phyloP scores from a whole-genome alignment of 225 moss, liverwort and hornwort genomes.

The Pseudoscleropodium purum region DNA sequence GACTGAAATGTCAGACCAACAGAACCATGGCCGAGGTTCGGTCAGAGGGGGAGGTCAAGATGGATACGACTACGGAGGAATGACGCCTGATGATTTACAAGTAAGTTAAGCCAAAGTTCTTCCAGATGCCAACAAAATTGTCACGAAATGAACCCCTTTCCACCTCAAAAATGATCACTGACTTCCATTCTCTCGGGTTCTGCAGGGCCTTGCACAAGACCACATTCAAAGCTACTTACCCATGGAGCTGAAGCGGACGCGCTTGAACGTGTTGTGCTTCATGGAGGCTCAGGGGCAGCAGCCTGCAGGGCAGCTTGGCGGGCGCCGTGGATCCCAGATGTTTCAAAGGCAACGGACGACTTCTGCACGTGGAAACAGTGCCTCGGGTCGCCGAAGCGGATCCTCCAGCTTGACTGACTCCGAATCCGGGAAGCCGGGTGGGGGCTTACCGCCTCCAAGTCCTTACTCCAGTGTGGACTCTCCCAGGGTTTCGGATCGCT shows the following conservation, averaged over 20 bases:
- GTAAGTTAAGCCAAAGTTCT: not conserved
- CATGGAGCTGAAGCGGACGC: constrained; percentile 64
- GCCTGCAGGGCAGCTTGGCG: not conserved
- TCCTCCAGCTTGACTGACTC: constrained; percentile 38
- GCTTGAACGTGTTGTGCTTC: constrained; percentile 83
- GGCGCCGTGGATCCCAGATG: not conserved
- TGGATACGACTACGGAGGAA: constrained; percentile 34
- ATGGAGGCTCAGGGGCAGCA: constrained; percentile 29
- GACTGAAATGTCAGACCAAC: constrained; percentile 39
- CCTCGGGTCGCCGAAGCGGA: constrained; percentile 23
- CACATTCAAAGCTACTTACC: constrained; percentile 62
- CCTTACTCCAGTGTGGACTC: constrained; percentile 20
- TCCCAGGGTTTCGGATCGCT: constrained; percentile 6
- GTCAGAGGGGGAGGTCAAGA: constrained; percentile 45
- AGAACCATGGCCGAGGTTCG: constrained; percentile 26
- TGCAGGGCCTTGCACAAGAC: constrained; percentile 56
- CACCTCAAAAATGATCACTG: not conserved
- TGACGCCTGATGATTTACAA: constrained; percentile 32
- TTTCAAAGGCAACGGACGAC: not conserved
- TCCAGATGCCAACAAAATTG: not conserved
- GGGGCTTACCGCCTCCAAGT: constrained; percentile 20
- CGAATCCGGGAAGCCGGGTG: constrained; percentile 21
- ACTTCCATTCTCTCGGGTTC: not conserved
- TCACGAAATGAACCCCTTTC: not conserved
- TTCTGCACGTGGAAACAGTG: not conserved